Evolutionary conservation across 768 basidiomycete genomes (phyloP).

Genomic region (Heimioporus sp.): DNA sequence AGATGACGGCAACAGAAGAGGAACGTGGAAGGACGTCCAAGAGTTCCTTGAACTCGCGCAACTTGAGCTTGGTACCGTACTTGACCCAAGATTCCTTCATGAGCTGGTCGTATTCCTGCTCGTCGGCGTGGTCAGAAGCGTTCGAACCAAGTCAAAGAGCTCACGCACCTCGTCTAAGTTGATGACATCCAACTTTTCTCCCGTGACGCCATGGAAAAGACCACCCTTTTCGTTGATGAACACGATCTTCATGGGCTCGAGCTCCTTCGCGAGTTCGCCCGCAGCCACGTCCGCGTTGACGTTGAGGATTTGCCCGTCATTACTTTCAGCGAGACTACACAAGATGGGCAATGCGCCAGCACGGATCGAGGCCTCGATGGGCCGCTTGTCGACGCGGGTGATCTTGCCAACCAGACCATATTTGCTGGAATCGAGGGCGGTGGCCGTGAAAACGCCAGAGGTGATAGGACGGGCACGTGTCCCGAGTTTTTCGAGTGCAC

Average conservation of each 20-base stretch:
- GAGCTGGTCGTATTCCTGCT: slow-evolving; percentile 88
- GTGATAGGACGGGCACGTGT: slow-evolving; percentile 98
- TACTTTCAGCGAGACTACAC: slow-evolving; percentile 90
- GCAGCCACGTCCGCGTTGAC: slow-evolving; percentile 99
- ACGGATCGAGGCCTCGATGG: slow-evolving; percentile 94
- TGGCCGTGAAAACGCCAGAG: slow-evolving; percentile 95
- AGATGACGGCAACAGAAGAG: slow-evolving; percentile 98
- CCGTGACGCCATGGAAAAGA: slow-evolving; percentile 94
- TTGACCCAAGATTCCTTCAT: slow-evolving; percentile 99
- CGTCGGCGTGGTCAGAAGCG: background rate
- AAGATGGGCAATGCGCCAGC: slow-evolving; percentile 96
- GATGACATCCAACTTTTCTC: slow-evolving; percentile 93
- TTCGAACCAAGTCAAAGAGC: background rate
- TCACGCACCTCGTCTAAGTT: slow-evolving; percentile 86
- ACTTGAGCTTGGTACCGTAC: slow-evolving; percentile 97
- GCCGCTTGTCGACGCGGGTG: slow-evolving; percentile 91
- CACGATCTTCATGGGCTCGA: slow-evolving; percentile 98
- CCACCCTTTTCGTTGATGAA: slow-evolving; percentile 99
- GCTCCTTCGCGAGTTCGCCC: slow-evolving; percentile 94
- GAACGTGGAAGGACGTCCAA: slow-evolving; percentile 97
- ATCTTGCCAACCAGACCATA: slow-evolving; percentile 97
- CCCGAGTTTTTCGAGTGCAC: slow-evolving; percentile 89
- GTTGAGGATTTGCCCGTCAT: slow-evolving; percentile 97
- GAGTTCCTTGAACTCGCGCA: slow-evolving; percentile 98
- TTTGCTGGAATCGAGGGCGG: slow-evolving; percentile 92